A percentile compares a stretch with the other conserved stretches of the same genome.
Evolutionary conservation across 164 flowering plant genomes (phyloP).

Genomic region (Nymphaea thermarum): DNA sequence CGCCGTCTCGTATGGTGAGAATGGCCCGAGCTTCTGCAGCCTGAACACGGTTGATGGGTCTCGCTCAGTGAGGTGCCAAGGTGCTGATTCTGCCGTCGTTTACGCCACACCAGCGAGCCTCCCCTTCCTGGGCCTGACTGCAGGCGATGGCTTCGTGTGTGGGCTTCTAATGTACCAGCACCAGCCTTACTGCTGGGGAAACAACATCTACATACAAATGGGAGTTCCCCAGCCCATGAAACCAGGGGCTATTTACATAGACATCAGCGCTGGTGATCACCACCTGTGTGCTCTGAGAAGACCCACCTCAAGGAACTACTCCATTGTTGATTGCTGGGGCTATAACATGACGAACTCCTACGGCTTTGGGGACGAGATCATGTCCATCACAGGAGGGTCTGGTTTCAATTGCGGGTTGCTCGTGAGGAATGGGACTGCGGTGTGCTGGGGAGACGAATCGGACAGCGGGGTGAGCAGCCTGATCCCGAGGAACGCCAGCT

Average conservation of each 20-base stretch:
- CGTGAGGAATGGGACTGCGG: constrained; percentile 48
- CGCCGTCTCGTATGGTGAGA: constrained; percentile 87
- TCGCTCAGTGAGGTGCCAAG: constrained; percentile 66
- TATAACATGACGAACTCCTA: constrained; percentile 80
- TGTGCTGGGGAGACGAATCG: constrained; percentile 93
- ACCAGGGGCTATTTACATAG: constrained; percentile 42
- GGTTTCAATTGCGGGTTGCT: constrained; percentile 83
- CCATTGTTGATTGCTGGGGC: constrained; percentile 94
- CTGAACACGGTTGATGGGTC: constrained; percentile 64
- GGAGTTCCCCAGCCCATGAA: constrained; percentile 78
- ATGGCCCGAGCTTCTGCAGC: constrained; percentile 89
- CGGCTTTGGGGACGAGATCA: constrained; percentile 46
- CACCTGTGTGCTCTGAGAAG: constrained; percentile 62
- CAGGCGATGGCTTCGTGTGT: constrained; percentile 91
- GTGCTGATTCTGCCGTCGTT: constrained; percentile 68
- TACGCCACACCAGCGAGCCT: constrained; percentile 59
- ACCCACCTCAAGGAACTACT: constrained; percentile 5
- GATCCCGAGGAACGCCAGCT: constrained; percentile 37
- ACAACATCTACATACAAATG: constrained; percentile 54
- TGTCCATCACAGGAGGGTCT: constrained; percentile 79
- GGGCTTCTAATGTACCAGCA: constrained; percentile 56
- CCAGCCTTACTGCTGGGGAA: constrained; percentile 97
- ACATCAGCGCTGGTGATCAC: constrained; percentile 90
- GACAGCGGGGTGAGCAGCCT: constrained; percentile 48
- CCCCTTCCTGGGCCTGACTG: constrained; percentile 59